Conservation (phyloP, 2,329 filamentous ascomycete species). For the Thielaviopsis euricoi region DNA sequence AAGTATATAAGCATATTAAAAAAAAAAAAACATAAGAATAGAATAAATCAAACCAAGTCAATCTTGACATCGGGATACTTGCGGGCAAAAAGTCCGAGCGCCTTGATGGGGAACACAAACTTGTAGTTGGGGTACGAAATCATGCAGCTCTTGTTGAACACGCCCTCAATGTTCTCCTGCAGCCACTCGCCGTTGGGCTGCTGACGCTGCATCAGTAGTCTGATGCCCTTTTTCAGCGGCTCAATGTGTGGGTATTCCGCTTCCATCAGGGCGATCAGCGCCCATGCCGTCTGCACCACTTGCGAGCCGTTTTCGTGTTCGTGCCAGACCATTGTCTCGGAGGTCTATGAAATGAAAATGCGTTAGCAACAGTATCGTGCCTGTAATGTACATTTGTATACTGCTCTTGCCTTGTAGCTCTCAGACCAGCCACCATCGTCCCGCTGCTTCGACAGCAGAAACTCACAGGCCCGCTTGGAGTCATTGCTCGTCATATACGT, state of each 20-base stretch:
- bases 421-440: constrained; percentile 93
- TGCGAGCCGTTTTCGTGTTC: constrained; percentile 64
- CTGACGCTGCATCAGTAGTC: constrained; percentile 72
- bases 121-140: constrained; percentile 99
- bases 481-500: constrained; percentile 57
- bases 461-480: constrained; percentile 63
- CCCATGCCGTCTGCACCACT: constrained; percentile 92
- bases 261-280: constrained; percentile 64
- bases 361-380: too few relatives aligned
- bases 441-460: constrained; percentile 70
- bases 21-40: not conserved
- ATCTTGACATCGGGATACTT: constrained; percentile 52
- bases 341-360: constrained; percentile 47
- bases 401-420: constrained; percentile 57
- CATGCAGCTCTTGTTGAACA: constrained; percentile 99
- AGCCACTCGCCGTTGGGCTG: constrained; percentile 83
- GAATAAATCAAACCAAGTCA: constrained; percentile 21
- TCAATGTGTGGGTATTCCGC: constrained; percentile 63
- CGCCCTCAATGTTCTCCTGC: constrained; percentile 90
- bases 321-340: constrained; percentile 57
- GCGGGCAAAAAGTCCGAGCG: constrained; percentile 72
- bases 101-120: constrained; percentile 87
- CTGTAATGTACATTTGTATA: too few relatives aligned
- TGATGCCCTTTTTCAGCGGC: constrained; percentile 56
- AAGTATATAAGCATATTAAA: too few relatives aligned